Base-by-base conservation (phyloP, 441 rosid species). In the Erysimum cheiri region DNA sequence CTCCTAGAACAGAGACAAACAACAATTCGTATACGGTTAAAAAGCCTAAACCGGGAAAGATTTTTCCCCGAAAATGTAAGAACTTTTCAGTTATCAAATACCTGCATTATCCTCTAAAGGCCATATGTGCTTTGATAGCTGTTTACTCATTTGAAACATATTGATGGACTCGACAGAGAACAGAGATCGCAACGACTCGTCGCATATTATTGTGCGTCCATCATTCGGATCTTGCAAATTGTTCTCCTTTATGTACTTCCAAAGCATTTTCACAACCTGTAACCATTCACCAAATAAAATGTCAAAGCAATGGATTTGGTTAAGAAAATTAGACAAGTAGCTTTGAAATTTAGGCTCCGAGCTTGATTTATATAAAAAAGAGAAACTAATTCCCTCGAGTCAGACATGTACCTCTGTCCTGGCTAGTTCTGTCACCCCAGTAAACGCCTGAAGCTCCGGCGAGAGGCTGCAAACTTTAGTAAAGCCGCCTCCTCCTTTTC, bases 131-230 rank as follows among this genome's bases (percentile, higher is more conserved):
- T 82, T 85, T 35, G 82, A 54, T 54, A 88, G 76, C 43, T 69
- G 84, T 80, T 83, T 85, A 61, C 72, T 88, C 90, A 88, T 85
- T 65, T 83, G 81, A 75, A 88, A 88, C 93, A 85, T 84, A 80
- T 84, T 80, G 64, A 88, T 83, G 28, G 87, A 80, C 24, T 82
- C 83, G 17, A 84, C 72, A 35, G 72, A 41, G 67, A 88, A 88
- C 64, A 88, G 77, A 53, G 81, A 77, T 29, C 36, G 77, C 67
- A 85, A 72, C 47, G 82, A 33, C 43, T 81, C 84, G n/a, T 88
- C 87, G 4, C 90, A 88, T 31, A 85, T 50, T 64, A 85, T 88
- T 46, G 73, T 83, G 31, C 83, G 81, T 75, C 49, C 80, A 70
- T 88, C 81, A 55, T 52, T 76, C 0, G 90, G 93, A 80, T 88